A percentile compares a stretch with the other conserved stretches of the same genome.
Evolutionary conservation across 1,284 basidiomycete genomes (phyloP).

Genomic region (Athelia psychrophila): DNA sequence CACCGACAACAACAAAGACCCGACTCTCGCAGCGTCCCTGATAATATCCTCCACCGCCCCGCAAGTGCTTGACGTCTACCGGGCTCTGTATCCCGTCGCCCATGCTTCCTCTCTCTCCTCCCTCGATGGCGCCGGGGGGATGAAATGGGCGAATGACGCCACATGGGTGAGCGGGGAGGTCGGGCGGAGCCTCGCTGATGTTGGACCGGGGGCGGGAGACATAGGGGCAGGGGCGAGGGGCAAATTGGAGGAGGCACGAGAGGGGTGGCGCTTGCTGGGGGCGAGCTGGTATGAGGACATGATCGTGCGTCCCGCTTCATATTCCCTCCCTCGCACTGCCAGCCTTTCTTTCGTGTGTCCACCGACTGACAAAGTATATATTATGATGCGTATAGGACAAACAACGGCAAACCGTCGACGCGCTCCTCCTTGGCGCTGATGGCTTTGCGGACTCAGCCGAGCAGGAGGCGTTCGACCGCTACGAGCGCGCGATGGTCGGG

Average conservation of each 20-base stretch:
- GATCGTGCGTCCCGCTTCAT: too few species aligned
- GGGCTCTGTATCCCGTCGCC: conserved; percentile 75
- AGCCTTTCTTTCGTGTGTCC: conserved; percentile 14
- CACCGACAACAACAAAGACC: neutral
- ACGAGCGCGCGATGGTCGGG: conserved; percentile 69
- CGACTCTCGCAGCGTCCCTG: conserved; percentile 42
- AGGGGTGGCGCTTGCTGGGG: conserved; percentile 48
- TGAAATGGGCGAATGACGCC: conserved; percentile 90
- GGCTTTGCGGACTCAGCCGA: conserved; percentile 75
- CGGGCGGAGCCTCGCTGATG: conserved; percentile 30
- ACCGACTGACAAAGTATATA: conserved; percentile 1
- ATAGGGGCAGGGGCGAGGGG: conserved; percentile 33
- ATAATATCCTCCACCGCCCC: conserved; percentile 56
- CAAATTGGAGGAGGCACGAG: conserved; percentile 47
- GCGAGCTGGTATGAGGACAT: conserved; percentile 68
- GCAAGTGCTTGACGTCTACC: conserved; percentile 78
- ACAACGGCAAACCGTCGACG: conserved; percentile 32
- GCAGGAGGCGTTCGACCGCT: conserved; percentile 76
- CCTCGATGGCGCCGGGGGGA: conserved; percentile 28
- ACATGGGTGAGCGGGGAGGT: conserved; percentile 61
- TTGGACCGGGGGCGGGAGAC: conserved; percentile 20
- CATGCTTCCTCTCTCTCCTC: conserved; percentile 54
- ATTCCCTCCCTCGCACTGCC: too few species aligned
- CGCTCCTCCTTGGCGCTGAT: conserved; percentile 56
- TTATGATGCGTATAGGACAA: conserved; percentile 27